Base-by-base conservation (phyloP, 1,284 basidiomycete species). In the Rhodotorula sp. region DNA sequence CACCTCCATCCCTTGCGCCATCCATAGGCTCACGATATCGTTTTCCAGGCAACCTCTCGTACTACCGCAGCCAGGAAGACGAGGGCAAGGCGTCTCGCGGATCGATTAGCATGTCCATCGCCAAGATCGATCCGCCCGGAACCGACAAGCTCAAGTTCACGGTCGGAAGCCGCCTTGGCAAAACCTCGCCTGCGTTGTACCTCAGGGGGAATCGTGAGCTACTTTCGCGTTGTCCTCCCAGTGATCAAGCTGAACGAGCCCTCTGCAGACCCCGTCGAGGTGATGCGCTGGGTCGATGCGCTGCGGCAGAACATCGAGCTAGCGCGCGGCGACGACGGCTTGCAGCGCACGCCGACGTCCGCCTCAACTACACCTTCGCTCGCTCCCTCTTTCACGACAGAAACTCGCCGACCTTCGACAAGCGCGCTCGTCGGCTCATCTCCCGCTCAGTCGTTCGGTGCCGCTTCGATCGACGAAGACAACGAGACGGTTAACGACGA, bases 51-150 rank as follows among this genome's bases (percentile, higher is more conserved):
- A 62, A 71, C 29, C 70, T 71, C 24, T 77, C 76, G 22, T 68
- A 95, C 79, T 95, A 93, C 79, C 90, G 91, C 47, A 89, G 90
- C 76, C 91, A 94, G 76, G 92, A 94, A 73, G 95, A 98, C 77
- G 94, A 98, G 81, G 86, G 87, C 17, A 83, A 94, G 47, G 88
- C 92, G 2, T 90, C 89, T 59, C 86, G 95, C 44, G 94, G 94
- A 1, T 90, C 92, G 0, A 92, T 97, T 71, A 87, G 90, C 3
- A 90, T 97, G 88, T 89, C 88, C 74, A 89, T 86, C 3, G 93
- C 92, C 0, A 79, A 82, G 13, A 74, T 81, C 44, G 74, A 74
- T 8, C 75, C 79, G 29, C 77, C 79, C 39, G 69, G 70, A 49
- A 75, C 77, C 29, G 89, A 90, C 71, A 87, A 87, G 68, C 82